These are phyloP conservation scores for Fusarium tricinctum DNA, from an alignment of 2,329 filamentous ascomycete species.

Conservation along the genomic window DNA sequence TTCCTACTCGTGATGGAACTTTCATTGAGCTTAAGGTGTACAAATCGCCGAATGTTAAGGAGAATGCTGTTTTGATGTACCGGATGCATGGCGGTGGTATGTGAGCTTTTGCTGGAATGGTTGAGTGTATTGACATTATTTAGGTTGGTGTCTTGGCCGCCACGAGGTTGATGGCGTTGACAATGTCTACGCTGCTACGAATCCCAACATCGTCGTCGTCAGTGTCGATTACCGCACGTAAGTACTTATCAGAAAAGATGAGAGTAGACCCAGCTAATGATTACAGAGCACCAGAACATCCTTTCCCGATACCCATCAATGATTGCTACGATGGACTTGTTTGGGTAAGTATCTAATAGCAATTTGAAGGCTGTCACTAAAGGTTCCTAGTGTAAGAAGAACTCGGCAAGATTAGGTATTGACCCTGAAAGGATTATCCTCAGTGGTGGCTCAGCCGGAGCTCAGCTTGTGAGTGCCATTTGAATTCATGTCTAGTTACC, in stretches of 20 bases:
- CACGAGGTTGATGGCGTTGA: slow-evolving; percentile 47
- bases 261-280: not conserved
- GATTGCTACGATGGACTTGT: slow-evolving; percentile 45
- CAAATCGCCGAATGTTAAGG: slow-evolving; percentile 15
- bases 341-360: slow-evolving; percentile 26
- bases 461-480: slow-evolving; percentile 22
- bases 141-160: slow-evolving; percentile 43
- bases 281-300: slow-evolving; percentile 41
- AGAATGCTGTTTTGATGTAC: slow-evolving; percentile 41
- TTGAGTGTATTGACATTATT: no score
- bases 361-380: not conserved
- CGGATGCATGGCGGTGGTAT: slow-evolving; percentile 48
- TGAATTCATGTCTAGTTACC: fast-evolving
- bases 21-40: slow-evolving; percentile 43
- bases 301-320: slow-evolving; percentile 40
- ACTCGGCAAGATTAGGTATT: slow-evolving; percentile 29
- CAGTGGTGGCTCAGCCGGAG: slow-evolving; percentile 43
- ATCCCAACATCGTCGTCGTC: slow-evolving; percentile 40
- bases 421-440: slow-evolving; percentile 42
- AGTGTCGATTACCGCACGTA: slow-evolving; percentile 45
- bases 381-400: slow-evolving; percentile 36
- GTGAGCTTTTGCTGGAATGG: not conserved
- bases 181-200: slow-evolving; percentile 39
- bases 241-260: no score
- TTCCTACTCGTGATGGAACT: slow-evolving; percentile 37